Conservation (phyloP, 2,329 filamentous ascomycete genomes). For the Talaromyces islandicus region DNA sequence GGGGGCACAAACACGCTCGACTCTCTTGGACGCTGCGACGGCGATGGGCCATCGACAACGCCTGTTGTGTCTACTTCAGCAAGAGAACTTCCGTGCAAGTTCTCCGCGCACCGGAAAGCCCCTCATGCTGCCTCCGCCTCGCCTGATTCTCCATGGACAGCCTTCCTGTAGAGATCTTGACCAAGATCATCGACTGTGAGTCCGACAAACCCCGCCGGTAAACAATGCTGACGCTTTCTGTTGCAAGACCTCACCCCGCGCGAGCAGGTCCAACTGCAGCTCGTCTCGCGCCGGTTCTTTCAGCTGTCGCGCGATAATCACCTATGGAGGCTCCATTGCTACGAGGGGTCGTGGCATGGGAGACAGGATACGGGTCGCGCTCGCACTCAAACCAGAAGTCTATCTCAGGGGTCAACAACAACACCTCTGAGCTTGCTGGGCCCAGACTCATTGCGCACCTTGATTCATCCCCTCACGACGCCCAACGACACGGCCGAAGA, state of each 20-base stretch:
- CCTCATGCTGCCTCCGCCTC: slow-evolving; percentile 9
- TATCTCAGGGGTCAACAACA: slow-evolving; percentile 41
- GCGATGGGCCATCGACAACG: not conserved
- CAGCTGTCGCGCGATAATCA: slow-evolving; percentile 65
- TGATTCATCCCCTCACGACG: slow-evolving; percentile 24
- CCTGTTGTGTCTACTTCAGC: not conserved
- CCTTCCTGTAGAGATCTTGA: slow-evolving; percentile 59
- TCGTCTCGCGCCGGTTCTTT: slow-evolving; percentile 61
- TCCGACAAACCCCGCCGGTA: not conserved
- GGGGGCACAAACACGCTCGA: not conserved
- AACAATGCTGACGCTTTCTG: not conserved
- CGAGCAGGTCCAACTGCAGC: slow-evolving; percentile 63
- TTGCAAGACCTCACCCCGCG: slow-evolving; percentile 55
- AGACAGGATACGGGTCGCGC: slow-evolving; percentile 28
- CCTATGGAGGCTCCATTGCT: slow-evolving; percentile 71
- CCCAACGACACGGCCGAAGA: not conserved
- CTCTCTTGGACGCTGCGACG: not conserved
- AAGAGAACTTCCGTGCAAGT: not conserved
- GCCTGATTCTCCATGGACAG: slow-evolving; percentile 38
- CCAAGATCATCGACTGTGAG: slow-evolving; percentile 60
- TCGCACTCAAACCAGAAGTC: slow-evolving; percentile 30
- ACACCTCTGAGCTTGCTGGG: slow-evolving; percentile 26
- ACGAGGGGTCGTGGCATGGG: slow-evolving; percentile 64
- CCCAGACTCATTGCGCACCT: slow-evolving; percentile 24
- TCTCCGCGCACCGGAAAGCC: slow-evolving; percentile 3